These are phyloP conservation scores for Vickermania ingenoplastis DNA, from an alignment of 208 protist genomes.

Conservation along the genomic window DNA sequence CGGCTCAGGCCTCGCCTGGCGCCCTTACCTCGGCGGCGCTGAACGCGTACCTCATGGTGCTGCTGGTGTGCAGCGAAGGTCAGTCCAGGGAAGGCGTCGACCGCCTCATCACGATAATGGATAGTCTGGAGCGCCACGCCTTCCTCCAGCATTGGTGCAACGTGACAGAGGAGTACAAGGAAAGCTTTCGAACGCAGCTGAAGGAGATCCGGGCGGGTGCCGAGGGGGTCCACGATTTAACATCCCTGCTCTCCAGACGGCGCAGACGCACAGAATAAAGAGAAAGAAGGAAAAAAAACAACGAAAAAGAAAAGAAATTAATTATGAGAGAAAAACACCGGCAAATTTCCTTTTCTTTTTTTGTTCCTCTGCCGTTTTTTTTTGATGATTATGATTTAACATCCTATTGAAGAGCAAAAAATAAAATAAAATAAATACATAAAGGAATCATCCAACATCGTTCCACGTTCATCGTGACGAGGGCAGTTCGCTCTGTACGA, in stretches of 20 bases:
- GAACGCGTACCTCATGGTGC: constrained; percentile 73
- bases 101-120: constrained; percentile 52
- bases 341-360: background rate
- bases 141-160: constrained; percentile 56
- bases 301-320: constrained; percentile 1
- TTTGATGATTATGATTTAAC: background rate
- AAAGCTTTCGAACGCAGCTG: constrained; percentile 49
- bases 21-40: constrained; percentile 41
- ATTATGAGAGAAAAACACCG: background rate
- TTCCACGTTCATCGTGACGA: too few relatives aligned
- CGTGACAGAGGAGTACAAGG: constrained; percentile 33
- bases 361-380: background rate
- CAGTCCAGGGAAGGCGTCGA: constrained; percentile 67
- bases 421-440: constrained; percentile 3
- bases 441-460: too few relatives aligned
- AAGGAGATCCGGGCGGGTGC: constrained; percentile 47
- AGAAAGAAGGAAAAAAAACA: constrained; percentile 1
- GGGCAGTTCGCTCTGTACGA: too few relatives aligned
- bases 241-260: constrained; percentile 25
- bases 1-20: constrained; percentile 10
- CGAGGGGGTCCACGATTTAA: constrained; percentile 68
- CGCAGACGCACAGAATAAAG: background rate
- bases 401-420: background rate
- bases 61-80: constrained; percentile 51
- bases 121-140: constrained; percentile 47